phyloP scores from a whole-genome alignment of 495 filamentous ascomycete species.

The Tuber calosporum region DNA sequence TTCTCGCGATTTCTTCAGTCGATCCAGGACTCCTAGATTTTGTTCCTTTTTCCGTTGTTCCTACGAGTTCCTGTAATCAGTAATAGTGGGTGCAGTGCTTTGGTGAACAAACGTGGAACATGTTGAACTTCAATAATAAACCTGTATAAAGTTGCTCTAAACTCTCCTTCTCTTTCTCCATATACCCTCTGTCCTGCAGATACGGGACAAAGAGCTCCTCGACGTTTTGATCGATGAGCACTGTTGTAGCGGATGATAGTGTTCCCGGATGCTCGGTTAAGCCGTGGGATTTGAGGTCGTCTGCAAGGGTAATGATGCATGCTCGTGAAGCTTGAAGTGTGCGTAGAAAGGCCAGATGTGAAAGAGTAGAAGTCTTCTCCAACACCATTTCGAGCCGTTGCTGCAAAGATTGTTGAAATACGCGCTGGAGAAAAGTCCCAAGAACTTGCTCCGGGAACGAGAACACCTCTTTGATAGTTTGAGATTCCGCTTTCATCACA shows the following conservation, averaged over 20 bases:
- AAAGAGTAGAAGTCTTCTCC: slow-evolving; percentile 83
- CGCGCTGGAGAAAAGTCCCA: slow-evolving; percentile 80
- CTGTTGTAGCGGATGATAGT: slow-evolving; percentile 74
- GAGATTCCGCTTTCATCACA: slow-evolving; percentile 93
- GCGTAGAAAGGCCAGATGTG: slow-evolving; percentile 83
- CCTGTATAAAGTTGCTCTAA: slow-evolving; percentile 90
- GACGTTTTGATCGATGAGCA: slow-evolving; percentile 86
- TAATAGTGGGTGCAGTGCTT: background rate
- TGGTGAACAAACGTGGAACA: slow-evolving; percentile 58
- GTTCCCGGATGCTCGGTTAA: slow-evolving; percentile 91
- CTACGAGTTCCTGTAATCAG: slow-evolving; percentile 3
- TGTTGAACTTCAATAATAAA: slow-evolving; percentile 86
- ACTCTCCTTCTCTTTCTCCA: slow-evolving; percentile 83
- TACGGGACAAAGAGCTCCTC: slow-evolving; percentile 96
- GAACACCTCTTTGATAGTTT: slow-evolving; percentile 90
- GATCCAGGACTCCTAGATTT: slow-evolving; percentile 40
- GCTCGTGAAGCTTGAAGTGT: slow-evolving; percentile 81
- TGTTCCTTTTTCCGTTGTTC: slow-evolving; percentile 44
- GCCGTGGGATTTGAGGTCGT: slow-evolving; percentile 89
- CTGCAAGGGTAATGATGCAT: slow-evolving; percentile 76
- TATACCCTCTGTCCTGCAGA: slow-evolving; percentile 86
- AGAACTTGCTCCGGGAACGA: slow-evolving; percentile 93
- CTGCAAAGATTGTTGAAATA: slow-evolving; percentile 97
- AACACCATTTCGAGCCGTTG: slow-evolving; percentile 93
- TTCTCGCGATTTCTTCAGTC: slow-evolving; percentile 41